phyloP scores from a whole-genome alignment of 2,329 filamentous ascomycete genomes.

The Diaporthe sp. region DNA sequence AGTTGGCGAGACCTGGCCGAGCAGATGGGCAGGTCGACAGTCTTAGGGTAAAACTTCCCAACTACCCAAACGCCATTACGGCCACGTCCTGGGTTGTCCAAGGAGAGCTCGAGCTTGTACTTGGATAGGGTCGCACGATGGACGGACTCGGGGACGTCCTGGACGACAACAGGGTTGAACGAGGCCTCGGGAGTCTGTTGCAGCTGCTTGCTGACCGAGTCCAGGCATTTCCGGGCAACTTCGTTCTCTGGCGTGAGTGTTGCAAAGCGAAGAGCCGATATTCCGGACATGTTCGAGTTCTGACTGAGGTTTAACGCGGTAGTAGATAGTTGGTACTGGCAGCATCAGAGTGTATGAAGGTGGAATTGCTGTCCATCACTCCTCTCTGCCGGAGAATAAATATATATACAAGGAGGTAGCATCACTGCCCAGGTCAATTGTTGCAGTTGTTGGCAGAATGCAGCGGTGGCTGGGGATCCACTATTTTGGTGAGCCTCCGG shows the following conservation, averaged over 20 bases:
- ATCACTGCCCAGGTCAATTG: neutral
- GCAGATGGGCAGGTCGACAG: constrained; percentile 6
- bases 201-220: neutral
- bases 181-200: neutral
- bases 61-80: neutral
- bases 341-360: too few relatives aligned
- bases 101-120: constrained; percentile 16
- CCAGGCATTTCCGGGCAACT: constrained; percentile 5
- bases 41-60: neutral
- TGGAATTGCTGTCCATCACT: too few relatives aligned
- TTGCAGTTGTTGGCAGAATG: neutral
- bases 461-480: neutral
- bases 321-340: too few relatives aligned
- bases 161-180: neutral
- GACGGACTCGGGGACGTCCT: neutral
- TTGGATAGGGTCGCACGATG: neutral
- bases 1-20: neutral
- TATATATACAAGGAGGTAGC: neutral
- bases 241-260: constrained; percentile 23
- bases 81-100: neutral
- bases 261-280: constrained; percentile 12
- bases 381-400: too few relatives aligned
- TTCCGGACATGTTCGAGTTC: neutral
- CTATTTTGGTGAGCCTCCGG: neutral
- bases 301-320: neutral